Evolutionary conservation across 148 eudicot species (phyloP).

Genomic region (Silene latifolia): DNA sequence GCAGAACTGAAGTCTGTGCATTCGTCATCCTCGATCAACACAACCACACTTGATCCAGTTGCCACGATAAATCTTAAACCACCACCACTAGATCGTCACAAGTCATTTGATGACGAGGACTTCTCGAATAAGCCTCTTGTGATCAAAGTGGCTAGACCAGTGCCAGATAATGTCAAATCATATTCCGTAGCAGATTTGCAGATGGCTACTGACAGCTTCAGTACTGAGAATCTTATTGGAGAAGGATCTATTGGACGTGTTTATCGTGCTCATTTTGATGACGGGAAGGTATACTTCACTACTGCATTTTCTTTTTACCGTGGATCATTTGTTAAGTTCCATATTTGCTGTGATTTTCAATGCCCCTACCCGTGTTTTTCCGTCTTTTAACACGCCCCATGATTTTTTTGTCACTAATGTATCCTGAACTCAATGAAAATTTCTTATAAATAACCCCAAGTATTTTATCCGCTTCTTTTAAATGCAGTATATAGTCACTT

Average conservation of each 20-base stretch:
- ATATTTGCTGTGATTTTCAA: too few relatives aligned
- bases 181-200: conserved; percentile 95
- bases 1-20: conserved; percentile 60
- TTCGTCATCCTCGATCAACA: conserved; percentile 40
- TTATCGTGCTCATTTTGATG: conserved; percentile 68
- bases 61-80: conserved; percentile 62
- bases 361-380: background rate
- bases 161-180: conserved; percentile 53
- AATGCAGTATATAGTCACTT: background rate
- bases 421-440: background rate
- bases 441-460: background rate
- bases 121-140: conserved; percentile 44
- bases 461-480: too few relatives aligned
- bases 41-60: conserved; percentile 50
- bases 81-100: conserved; percentile 62
- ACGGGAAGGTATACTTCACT: conserved; percentile 62
- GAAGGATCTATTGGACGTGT: conserved; percentile 96
- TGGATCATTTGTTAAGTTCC: too few relatives aligned
- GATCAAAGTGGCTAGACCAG: conserved; percentile 50
- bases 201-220: conserved; percentile 89
- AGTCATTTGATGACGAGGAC: conserved; percentile 77
- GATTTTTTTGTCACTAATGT: background rate
- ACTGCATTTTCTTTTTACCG: too few relatives aligned
- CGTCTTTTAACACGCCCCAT: background rate
- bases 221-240: conserved; percentile 70